Evolutionary conservation across 2,329 filamentous ascomycete species (phyloP).

Genomic region (Lecanicillium sp.): DNA sequence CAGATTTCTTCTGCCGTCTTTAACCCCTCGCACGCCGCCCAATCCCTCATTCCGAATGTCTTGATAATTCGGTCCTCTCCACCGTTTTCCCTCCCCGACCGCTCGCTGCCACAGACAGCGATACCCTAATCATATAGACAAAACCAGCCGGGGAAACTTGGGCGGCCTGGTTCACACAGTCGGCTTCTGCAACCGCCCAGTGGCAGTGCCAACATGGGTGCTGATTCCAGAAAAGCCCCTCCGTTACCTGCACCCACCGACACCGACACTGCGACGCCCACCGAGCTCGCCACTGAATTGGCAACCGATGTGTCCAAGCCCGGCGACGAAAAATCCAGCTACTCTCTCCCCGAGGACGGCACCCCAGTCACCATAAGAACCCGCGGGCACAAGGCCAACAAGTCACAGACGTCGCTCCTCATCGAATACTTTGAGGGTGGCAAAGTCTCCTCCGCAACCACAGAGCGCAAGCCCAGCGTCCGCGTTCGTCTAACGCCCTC

Average conservation of each 20-base stretch:
- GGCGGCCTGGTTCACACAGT: neutral
- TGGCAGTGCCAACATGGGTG: constrained; percentile 40
- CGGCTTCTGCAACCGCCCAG: constrained; percentile 14
- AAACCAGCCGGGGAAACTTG: neutral
- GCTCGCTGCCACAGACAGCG: neutral
- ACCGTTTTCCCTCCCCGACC: neutral
- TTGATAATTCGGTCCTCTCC: constrained; percentile 8
- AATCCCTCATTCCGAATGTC: constrained; percentile 9
- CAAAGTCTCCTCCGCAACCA: constrained; percentile 47
- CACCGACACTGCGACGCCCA: constrained; percentile 58
- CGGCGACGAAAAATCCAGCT: constrained; percentile 65
- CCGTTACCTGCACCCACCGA: constrained; percentile 76
- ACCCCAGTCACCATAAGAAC: constrained; percentile 90
- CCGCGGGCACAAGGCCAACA: constrained; percentile 49
- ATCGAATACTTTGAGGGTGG: constrained; percentile 93
- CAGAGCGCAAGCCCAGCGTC: constrained; percentile 73
- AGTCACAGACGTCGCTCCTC: constrained; percentile 82
- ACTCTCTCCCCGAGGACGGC: constrained; percentile 78
- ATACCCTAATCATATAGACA: neutral
- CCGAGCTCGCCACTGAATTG: constrained; percentile 60
- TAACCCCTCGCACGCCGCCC: neutral
- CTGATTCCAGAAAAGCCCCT: constrained; percentile 51
- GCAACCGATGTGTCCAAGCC: constrained; percentile 63
- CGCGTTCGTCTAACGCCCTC: constrained; percentile 74
- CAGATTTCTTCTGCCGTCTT: constrained; percentile 7